Evolutionary conservation across 2,329 filamentous ascomycete genomes (phyloP), one percentile per base, ranked within the genome.

Genomic region (Erysiphe pisi): DNA sequence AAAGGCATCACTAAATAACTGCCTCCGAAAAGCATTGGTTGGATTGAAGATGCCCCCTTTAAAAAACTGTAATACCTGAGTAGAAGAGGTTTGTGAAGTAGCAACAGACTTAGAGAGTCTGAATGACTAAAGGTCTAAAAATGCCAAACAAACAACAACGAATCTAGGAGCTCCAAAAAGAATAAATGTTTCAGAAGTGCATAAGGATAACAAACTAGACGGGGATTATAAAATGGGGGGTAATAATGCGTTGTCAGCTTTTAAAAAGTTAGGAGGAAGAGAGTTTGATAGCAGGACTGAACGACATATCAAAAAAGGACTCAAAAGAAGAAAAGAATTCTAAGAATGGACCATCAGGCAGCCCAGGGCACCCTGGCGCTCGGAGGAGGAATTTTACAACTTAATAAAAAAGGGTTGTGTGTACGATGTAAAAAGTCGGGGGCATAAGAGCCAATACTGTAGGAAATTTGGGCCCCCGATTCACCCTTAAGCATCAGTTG

Each of bases 51-150:
- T 70, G 4, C 36, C 65, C 9, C 36, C 25, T 36, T 31, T 25
- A 16, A n/a, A 70, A 31, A 9, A 70, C 25, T 70, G 40, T 70
- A 12, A 40, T 11, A 14, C 65, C 40, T 70, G 65, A 14, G 65
- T 70, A 31, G 9, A 20, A 31, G 65, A 70, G 40, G n/a, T n/a
- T n/a, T n/a, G n/a, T n/a, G n/a, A n/a, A n/a, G n/a, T n/a, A n/a
- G n/a, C n/a, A n/a, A n/a, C n/a, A n/a, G n/a, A n/a, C n/a, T n/a
- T n/a, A n/a, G n/a, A n/a, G n/a, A n/a, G n/a, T n/a, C n/a, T n/a
- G 65, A 36, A 16, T 70, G 28, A 70, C 25, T 70, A 70, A 36
- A n/a, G 65, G 14, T 31, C 65, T 14, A 70, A 70, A 25, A 43
- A 43, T 25, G 12, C 65, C 9, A 43, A 16, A 14, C 20, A 70